Base-by-base conservation (phyloP, 371 early-diverging fungal genomes). In the Saksenaea oblongispora region DNA sequence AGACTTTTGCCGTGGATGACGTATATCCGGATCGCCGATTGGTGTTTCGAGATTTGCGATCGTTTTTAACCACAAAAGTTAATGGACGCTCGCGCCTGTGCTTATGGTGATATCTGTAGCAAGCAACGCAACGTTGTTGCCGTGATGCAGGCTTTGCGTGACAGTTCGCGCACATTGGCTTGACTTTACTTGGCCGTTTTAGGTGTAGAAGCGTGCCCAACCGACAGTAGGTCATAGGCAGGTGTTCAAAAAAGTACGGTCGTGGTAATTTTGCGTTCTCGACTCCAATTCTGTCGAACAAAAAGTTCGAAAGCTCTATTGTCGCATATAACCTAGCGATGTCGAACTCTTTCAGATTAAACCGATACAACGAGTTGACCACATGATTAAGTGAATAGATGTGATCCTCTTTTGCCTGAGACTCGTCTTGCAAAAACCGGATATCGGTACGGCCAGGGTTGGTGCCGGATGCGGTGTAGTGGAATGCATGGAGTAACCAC, bases 91-190 rank as follows among this genome's bases (percentile, higher is more conserved):
- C 56, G 14, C 64, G 71, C 14, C 65, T 64, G 54, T 80, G 74
- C 44, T 80, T 80, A 9, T 77, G 61, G 42, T 77, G 74, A 26
- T 80, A 80, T 0, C 80, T 66, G 39, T 80, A 80, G 60, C 80
- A 80, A 22, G 80, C 80, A 14, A 77, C 78, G 51, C 80, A 80
- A 0, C 77, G 61, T 24, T 67, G 60, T 36, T 78, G 78, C 15
- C 78, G 68, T 9, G 78, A 77, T 15, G 80, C 75, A 34, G 70
- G 69, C n/a, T 77, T 80, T 0, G 72, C 70, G 44, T 66, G 69
- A 53, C 78, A 80, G 31, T 80, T 80, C 53, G 55, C 37, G 27
- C 80, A 80, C 44, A 65, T 69, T 24, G 80, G 76, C 34, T 75
- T 73, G 15, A 60, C 36, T 28, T 80, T 80, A 4, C 58, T 56